These are phyloP conservation scores for Jamesozyma jinghongensis DNA, from an alignment of 805 yeast genomes.

Conservation along the genomic window DNA sequence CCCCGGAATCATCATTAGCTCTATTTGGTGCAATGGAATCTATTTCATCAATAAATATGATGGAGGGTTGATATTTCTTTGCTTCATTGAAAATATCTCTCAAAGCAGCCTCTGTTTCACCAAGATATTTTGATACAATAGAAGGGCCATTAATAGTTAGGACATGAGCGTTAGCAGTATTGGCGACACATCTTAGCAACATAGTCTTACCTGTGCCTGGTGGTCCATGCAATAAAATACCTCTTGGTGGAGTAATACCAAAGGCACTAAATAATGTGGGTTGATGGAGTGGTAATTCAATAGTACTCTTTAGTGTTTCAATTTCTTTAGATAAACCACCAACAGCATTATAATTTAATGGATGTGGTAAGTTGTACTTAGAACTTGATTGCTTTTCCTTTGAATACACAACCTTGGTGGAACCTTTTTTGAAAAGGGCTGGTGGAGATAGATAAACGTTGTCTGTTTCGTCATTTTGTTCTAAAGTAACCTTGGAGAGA, in stretches of 20 bases:
- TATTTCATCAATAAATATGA: constrained; percentile 84
- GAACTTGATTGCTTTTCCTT: constrained; percentile 22
- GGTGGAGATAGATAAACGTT: constrained; percentile 38
- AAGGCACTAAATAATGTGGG: constrained; percentile 73
- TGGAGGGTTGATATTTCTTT: constrained; percentile 71
- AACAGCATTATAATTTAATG: constrained; percentile 42
- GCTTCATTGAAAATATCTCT: constrained; percentile 82
- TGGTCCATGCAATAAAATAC: constrained; percentile 89
- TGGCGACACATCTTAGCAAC: constrained; percentile 74
- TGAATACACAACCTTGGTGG: constrained; percentile 23
- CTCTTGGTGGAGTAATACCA: constrained; percentile 89
- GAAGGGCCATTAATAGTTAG: constrained; percentile 84
- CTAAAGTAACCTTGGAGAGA: constrained; percentile 28
- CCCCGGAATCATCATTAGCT: constrained; percentile 78
- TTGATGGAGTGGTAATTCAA: constrained; percentile 70
- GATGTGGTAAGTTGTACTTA: constrained; percentile 38
- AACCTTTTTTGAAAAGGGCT: constrained; percentile 35
- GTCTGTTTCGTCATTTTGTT: constrained; percentile 9
- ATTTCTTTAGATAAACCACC: constrained; percentile 76
- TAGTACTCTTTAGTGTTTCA: constrained; percentile 48
- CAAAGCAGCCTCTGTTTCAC: constrained; percentile 87
- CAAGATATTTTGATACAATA: constrained; percentile 83
- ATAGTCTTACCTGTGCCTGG: constrained; percentile 96
- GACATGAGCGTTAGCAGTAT: constrained; percentile 72
- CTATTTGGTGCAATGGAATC: constrained; percentile 87